Evolutionary conservation across 805 yeast species (phyloP).

Genomic region (Saccharomycopsis oosterbeekiorum): DNA sequence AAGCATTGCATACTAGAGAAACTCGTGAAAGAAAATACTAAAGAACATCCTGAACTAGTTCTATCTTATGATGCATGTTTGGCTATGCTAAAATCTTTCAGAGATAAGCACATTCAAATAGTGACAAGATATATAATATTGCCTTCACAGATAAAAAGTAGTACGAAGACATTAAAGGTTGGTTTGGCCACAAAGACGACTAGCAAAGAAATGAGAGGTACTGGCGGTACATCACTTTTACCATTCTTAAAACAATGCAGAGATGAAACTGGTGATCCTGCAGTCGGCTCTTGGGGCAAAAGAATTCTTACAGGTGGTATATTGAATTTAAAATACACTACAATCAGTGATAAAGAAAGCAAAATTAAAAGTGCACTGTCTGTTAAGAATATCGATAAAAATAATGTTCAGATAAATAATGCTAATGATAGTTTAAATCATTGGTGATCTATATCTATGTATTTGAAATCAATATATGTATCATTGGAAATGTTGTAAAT

Average conservation of each 20-base stretch:
- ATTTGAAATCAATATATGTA: background rate
- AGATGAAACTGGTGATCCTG: constrained; percentile 91
- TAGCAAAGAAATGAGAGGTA: constrained; percentile 48
- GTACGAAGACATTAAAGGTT: constrained; percentile 49
- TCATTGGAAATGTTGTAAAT: background rate
- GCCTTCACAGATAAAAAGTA: constrained; percentile 57
- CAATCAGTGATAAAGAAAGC: background rate
- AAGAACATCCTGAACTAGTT: constrained; percentile 42
- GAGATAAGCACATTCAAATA: constrained; percentile 89
- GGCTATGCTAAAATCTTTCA: constrained; percentile 77
- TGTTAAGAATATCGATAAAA: background rate
- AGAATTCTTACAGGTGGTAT: constrained; percentile 51
- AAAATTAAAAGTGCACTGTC: background rate
- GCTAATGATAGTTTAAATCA: background rate
- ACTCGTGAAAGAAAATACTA: constrained; percentile 40
- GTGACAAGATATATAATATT: constrained; percentile 79
- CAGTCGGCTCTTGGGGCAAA: constrained; percentile 89
- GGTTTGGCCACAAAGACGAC: constrained; percentile 42
- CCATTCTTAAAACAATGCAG: constrained; percentile 93
- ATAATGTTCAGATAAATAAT: background rate
- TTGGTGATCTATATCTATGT: background rate
- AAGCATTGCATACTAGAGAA: constrained; percentile 45
- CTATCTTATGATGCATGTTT: constrained; percentile 80
- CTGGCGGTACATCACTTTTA: constrained; percentile 88
- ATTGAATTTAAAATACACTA: constrained; percentile 22